phyloP scores from a whole-genome alignment of 768 basidiomycete species.

The Suillus cothurnatus region DNA sequence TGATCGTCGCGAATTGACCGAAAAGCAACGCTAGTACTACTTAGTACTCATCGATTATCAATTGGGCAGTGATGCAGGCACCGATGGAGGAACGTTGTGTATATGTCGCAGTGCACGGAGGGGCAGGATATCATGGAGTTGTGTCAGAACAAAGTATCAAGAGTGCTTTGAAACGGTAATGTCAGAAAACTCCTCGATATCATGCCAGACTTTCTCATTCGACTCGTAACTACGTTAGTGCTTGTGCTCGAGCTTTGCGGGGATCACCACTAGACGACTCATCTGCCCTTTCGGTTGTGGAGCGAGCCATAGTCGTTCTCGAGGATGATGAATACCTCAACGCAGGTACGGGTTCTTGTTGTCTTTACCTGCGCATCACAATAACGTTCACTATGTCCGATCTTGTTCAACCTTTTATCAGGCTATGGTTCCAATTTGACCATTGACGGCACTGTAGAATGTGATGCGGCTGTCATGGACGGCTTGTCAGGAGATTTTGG shows the following conservation, averaged over 20 bases:
- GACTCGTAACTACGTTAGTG: constrained; percentile 37
- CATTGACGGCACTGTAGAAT: constrained; percentile 73
- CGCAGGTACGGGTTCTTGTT: constrained; percentile 50
- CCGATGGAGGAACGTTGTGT: constrained; percentile 11
- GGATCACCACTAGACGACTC: constrained; percentile 14
- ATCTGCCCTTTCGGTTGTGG: constrained; percentile 49
- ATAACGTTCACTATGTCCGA: not conserved
- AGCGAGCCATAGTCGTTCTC: constrained; percentile 54
- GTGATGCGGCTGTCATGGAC: constrained; percentile 77
- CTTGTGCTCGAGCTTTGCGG: constrained; percentile 49
- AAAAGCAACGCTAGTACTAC: too few relatives aligned
- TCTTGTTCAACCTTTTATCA: constrained; percentile 23
- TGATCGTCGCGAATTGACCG: too few relatives aligned
- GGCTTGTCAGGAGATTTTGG: constrained; percentile 57
- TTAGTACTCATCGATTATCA: not conserved
- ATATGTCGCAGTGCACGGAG: constrained; percentile 73
- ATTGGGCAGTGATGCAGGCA: not conserved
- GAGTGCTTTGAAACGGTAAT: constrained; percentile 56
- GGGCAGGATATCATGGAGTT: constrained; percentile 67
- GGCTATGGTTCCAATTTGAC: constrained; percentile 83
- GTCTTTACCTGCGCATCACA: not conserved
- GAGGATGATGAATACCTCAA: constrained; percentile 73
- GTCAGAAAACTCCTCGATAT: not conserved
- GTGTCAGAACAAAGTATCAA: constrained; percentile 55
- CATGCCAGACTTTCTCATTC: not conserved